phyloP scores from a whole-genome alignment of 2,329 filamentous ascomycete genomes.

The Domatiomyces globalis region DNA sequence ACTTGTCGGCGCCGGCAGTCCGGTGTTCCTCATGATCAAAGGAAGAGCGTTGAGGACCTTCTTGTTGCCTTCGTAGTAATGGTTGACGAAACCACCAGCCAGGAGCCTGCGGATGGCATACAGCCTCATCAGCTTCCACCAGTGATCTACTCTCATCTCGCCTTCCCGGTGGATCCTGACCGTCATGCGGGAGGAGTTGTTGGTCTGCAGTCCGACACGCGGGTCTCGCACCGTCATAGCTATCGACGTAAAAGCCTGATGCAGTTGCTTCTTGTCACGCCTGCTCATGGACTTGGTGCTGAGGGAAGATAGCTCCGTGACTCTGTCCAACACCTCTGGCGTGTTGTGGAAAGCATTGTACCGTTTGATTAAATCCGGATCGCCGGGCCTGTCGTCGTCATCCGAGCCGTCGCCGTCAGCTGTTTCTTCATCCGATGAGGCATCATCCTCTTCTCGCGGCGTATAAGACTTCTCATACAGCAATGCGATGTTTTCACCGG shows the following conservation, averaged over 20 bases:
- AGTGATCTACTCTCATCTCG: conserved; percentile 52
- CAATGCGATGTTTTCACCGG: conserved; percentile 67
- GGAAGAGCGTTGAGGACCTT: conserved; percentile 47
- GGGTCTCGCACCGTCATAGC: conserved; percentile 53
- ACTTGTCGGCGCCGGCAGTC: conserved; percentile 11
- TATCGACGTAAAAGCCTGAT: conserved; percentile 52
- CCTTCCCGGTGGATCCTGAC: conserved; percentile 46
- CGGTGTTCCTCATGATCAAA: conserved; percentile 23
- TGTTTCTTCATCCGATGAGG: conserved; percentile 32
- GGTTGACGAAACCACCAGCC: conserved; percentile 47
- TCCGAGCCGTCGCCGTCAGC: conserved; percentile 20
- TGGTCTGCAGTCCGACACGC: conserved; percentile 50
- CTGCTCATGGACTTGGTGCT: conserved; percentile 51
- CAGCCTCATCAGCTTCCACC: conserved; percentile 58
- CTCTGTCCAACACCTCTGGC: conserved; percentile 44
- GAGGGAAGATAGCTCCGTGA: conserved; percentile 45
- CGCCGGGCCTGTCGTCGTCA: conserved; percentile 24
- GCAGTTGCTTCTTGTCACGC: conserved; percentile 52
- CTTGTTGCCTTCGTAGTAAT: conserved; percentile 47
- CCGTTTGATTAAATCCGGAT: conserved; percentile 41
- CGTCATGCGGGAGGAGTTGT: conserved; percentile 47
- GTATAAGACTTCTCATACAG: conserved; percentile 62
- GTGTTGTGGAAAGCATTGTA: conserved; percentile 55
- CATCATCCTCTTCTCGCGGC: conserved; percentile 43
- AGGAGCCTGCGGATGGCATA: conserved; percentile 47